Base-by-base conservation (phyloP, 441 rosid species). In the Brassica hybrid region DNA sequence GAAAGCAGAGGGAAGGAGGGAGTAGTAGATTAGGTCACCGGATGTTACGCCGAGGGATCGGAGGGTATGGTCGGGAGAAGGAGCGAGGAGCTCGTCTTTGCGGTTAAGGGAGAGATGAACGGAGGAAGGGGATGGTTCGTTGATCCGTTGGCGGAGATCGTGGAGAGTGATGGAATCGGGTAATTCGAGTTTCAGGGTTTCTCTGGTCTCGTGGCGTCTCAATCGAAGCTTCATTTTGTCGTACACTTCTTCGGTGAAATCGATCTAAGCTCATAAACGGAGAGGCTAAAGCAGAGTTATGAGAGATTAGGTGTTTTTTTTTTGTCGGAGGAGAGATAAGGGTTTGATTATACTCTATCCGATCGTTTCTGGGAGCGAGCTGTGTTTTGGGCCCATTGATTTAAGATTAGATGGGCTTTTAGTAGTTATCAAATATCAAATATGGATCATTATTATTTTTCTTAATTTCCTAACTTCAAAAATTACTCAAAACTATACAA, bases 11-110 rank as follows among this genome's bases (percentile, higher is more conserved):
- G 83, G 81, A 65, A 67, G 21, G 11, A 72, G 71, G 61, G 94
- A 82, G 85, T 77, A 90, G 68, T 85, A 91, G 48, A 92, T 30
- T 1, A 91, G 87, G 80, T 94, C 98, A 36, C 97, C 97, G 43
- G 92, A 73, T 17, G 90, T 74, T n/a, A 90, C 76, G 10, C 97
- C 94, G 7, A 89, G 86, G 18, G 92, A 86, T 1, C 76, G 84
- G 64, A 94, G 79, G 1, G 90, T 75, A n/a, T 81, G 83, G 7
- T 82, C 72, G 10, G 87, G 81, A 6, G 89, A 82, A 5, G 90
- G 69, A 9, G 83, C 54, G 14, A 14, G 63, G 50, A 92, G 92
- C 72, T 83, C 91, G 65, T 90, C 88, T 58, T 79, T 90, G 23
- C 89, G 76, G 71, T 92, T 94, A 76, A 88, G 96, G 6, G 96